Conservation (phyloP, 257 asterid genomes). For the Lavandula angustifolia region DNA sequence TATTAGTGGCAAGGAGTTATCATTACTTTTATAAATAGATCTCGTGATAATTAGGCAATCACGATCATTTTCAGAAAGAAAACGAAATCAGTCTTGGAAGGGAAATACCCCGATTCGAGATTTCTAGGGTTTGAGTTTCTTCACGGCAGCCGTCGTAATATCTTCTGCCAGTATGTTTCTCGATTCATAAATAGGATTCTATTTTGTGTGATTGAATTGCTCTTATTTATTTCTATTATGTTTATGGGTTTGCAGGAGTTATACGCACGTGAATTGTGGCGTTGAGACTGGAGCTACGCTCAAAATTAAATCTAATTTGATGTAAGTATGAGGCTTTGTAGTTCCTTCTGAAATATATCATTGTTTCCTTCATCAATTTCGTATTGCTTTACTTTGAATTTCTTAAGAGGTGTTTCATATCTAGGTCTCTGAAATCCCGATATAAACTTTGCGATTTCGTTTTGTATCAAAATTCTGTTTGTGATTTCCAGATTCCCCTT, state of each 20-base stretch:
- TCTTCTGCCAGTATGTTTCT: constrained; percentile 12
- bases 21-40: constrained; percentile 9
- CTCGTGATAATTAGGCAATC: not conserved
- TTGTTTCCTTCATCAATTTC: not conserved
- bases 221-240: constrained; percentile 1
- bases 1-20: constrained; percentile 23
- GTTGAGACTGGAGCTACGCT: not conserved
- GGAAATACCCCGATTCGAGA: not conserved
- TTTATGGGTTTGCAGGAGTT: constrained; percentile 29
- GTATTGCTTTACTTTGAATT: not conserved
- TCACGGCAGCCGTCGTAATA: constrained; percentile 18
- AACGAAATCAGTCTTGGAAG: not conserved
- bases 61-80: not conserved
- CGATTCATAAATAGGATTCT: not conserved
- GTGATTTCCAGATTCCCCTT: not conserved
- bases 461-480: too few species aligned
- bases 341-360: not conserved
- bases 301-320: not conserved
- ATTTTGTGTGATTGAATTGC: not conserved
- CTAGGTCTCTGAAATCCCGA: constrained; percentile 16
- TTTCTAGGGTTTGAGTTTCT: constrained; percentile 33
- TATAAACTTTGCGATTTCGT: too few species aligned
- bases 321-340: constrained; percentile 18
- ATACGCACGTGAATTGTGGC: constrained; percentile 25
- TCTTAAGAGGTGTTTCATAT: constrained; percentile 18